These are phyloP conservation scores for Debaryomyces maramus DNA, from an alignment of 805 yeast species.

Conservation along the genomic window DNA sequence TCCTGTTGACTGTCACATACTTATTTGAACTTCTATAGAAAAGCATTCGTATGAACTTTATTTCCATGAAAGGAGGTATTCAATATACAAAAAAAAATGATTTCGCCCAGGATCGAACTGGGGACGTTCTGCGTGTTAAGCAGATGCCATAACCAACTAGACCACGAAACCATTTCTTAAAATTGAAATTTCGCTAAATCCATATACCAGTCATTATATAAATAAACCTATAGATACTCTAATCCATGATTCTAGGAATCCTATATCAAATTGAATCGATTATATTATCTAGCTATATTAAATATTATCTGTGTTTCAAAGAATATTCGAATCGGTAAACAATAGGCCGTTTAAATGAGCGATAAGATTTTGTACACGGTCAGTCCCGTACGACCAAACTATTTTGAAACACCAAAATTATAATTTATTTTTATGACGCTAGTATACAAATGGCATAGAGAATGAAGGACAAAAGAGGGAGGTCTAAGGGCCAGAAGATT, in stretches of 20 bases:
- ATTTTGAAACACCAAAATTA: background rate
- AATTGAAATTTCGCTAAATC: background rate
- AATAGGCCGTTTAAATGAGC: background rate
- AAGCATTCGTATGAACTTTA: background rate
- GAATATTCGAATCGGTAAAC: too few species aligned
- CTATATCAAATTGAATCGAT: too few species aligned
- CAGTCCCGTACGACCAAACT: background rate
- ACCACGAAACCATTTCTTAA: slow-evolving; percentile 55
- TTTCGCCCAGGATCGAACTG: slow-evolving; percentile 99
- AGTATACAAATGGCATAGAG: background rate
- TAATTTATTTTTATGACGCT: background rate
- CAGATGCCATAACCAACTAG: slow-evolving; percentile 99
- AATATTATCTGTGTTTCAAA: too few species aligned
- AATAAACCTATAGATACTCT: too few species aligned
- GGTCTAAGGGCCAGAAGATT: slow-evolving; percentile 8
- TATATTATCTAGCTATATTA: too few species aligned
- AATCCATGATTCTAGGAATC: too few species aligned
- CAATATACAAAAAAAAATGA: slow-evolving; percentile 52
- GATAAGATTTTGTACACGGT: slow-evolving; percentile 1
- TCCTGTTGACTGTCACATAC: too few species aligned
- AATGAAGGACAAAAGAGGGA: slow-evolving; percentile 6
- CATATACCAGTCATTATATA: too few species aligned
- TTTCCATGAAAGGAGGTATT: background rate
- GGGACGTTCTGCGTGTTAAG: slow-evolving; percentile 99
- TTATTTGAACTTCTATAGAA: background rate